Evolutionary conservation across 2,329 filamentous ascomycete species (phyloP), one percentile per base, ranked within the genome.

Genomic region (Drechslera avenae): DNA sequence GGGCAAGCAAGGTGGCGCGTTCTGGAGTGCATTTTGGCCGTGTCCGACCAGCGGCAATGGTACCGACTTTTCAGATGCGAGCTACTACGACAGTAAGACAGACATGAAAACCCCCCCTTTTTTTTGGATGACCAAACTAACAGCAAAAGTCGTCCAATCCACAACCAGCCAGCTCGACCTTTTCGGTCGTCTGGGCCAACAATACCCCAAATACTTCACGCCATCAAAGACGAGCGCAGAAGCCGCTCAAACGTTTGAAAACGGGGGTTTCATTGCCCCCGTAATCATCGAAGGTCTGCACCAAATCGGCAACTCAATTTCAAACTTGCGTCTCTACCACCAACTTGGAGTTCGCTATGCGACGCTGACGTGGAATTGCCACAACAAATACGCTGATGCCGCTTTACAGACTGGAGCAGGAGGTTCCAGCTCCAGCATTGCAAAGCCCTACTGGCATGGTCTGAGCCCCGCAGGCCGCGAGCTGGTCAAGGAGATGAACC

Each of bases 331-430:
- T 5, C 80, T 84, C 18, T 96, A 87, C 73, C 80, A 94, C 71
- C 78, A 82, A 2, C 79, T 96, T 2, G 93, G 93, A 1, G 91
- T 92, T 4, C 86, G 91, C 41, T 97, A 97, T 66, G 86, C 87
- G 14, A 97, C 92, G 0, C 78, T 97, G 13, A 96, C 90, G 2
- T 93, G 96, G 78, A 96, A 96, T 73, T 97, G 92, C 75, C 90
- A 95, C 73, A 97, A 96, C 75, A 83, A 80, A 41, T 97, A 89
- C 72, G 91, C 91, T 40, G 93, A 97, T 70, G 89, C 91, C 3
- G 92, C 92, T 2, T 74, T 94, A 5, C 78, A 87, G 54, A 71
- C 76, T 23, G 81, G 10, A 12, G 7, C 83, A 1, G 45, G 42
- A 44, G 75, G 68, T 30, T 77, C 57, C 62, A 69, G 64, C 46